These are phyloP conservation scores for Penicillium sp. DNA, from an alignment of 2,329 filamentous ascomycete species.

Conservation along the genomic window DNA sequence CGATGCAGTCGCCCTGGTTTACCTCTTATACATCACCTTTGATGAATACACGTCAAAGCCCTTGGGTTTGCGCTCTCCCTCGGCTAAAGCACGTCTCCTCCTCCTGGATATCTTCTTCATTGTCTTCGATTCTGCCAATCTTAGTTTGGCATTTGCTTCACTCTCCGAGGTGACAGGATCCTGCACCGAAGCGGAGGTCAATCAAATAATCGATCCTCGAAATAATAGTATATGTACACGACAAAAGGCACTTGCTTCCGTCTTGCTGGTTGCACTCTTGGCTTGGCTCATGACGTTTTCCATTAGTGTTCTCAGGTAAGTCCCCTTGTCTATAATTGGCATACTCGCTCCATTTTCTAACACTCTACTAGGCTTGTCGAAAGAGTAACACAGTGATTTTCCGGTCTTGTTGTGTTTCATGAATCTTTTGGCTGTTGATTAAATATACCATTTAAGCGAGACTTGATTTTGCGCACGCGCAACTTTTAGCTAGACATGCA, in stretches of 20 bases:
- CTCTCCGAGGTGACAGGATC: conserved; percentile 63
- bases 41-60: conserved; percentile 97
- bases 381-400: conserved; percentile 28
- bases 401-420: not conserved
- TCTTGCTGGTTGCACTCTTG: conserved; percentile 76
- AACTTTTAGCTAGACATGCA: conserved; percentile 36
- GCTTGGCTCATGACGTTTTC: conserved; percentile 91
- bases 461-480: not conserved
- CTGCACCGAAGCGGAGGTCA: conserved; percentile 52
- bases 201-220: conserved; percentile 34
- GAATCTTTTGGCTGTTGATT: conserved; percentile 1
- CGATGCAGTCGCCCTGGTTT: conserved; percentile 83
- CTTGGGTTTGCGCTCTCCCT: conserved; percentile 77
- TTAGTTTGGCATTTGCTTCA: conserved; percentile 84
- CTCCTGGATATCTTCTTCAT: conserved; percentile 95
- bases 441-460: not conserved
- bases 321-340: not conserved
- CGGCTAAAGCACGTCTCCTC: conserved; percentile 84
- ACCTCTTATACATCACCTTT: conserved; percentile 89
- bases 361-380: conserved; percentile 39
- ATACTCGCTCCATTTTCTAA: conserved; percentile 27
- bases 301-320: conserved; percentile 73
- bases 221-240: conserved; percentile 58
- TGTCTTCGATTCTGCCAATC: conserved; percentile 92
- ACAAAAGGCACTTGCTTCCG: conserved; percentile 71